Conservation (phyloP, 306 rosid genomes). For the Begonia peltatifolia region DNA sequence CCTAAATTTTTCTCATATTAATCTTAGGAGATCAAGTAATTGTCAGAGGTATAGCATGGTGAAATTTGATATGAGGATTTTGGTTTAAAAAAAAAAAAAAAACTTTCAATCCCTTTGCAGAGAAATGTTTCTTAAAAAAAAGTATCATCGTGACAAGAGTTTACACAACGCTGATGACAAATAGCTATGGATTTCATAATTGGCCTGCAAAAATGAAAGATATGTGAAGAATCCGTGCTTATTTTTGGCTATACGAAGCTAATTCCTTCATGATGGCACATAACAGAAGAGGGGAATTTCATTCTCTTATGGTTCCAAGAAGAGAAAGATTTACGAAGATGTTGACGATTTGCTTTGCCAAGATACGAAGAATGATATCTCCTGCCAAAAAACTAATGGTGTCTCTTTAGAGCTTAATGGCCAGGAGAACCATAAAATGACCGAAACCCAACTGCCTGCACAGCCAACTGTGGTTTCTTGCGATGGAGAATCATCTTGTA, state of each 20-base stretch:
- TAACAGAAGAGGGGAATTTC: constrained; percentile 54
- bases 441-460: constrained; percentile 9
- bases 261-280: constrained; percentile 4
- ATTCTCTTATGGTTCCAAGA: constrained; percentile 30
- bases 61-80: neutral
- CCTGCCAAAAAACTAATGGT: constrained; percentile 9
- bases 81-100: neutral
- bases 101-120: neutral
- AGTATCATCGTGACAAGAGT: too few species aligned
- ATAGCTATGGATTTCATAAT: too few species aligned
- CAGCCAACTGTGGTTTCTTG: neutral
- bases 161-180: too few species aligned
- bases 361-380: constrained; percentile 10
- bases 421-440: constrained; percentile 21
- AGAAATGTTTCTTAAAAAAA: neutral
- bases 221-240: neutral
- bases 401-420: constrained; percentile 6
- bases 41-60: too few species aligned
- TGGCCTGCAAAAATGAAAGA: too few species aligned
- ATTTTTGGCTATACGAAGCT: neutral
- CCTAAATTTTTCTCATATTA: too few species aligned
- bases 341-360: constrained; percentile 10
- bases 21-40: too few species aligned
- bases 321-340: constrained; percentile 26
- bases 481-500: too few species aligned